Evolutionary conservation across 305 asterid species (phyloP), one percentile per base, ranked within the genome.

Genomic region (Ilex paraguariensis): DNA sequence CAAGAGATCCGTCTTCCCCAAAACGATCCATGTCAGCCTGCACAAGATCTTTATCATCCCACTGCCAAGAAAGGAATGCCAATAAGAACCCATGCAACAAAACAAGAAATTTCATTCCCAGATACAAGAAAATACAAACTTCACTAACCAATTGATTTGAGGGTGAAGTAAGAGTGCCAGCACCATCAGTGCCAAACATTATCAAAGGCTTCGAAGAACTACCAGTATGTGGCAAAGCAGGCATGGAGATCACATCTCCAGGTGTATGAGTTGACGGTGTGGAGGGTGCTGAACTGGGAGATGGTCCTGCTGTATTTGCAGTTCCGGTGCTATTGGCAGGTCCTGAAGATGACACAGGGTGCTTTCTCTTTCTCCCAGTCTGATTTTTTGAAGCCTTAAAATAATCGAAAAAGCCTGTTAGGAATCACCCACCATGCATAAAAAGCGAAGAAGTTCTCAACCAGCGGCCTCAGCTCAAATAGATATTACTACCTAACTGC

Each of bases 321-420:
- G 99, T 94, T 61, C 99, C 99, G 1, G 99, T 79, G 81, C 99
- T 94, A 76, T 94, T 94, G 36, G 97, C 97, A 6, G 95, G 97
- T 32, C 99, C 97, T 5, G 99, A 93, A 70, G 99, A 93, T 62
- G 97, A 71, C 15, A 78, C 92, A 0, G 95, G 88, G 71, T 90
- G 97, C 81, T 94, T 94, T 70, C 99, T 81, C 76, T 94, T 94
- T 73, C 97, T 85, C 54, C 96, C 99, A 31, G 84, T 74, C 88
- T 88, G 97, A 78, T 69, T 84, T 83, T 90, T 94, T 65, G 95
- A 82, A 76, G 86, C 93, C 96, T 94, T 82, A 64, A 80, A 69
- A 80, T 62, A 66, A 68, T 63, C 30, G 63, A 75, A 70, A 70
- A 32, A 60, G 73, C 62, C 54, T 70, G 78, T 84, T 69, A 85